Evolutionary conservation across 2,329 filamentous ascomycete species (phyloP), one percentile per base, ranked within the genome.

Genomic region (Penicillium sp.): DNA sequence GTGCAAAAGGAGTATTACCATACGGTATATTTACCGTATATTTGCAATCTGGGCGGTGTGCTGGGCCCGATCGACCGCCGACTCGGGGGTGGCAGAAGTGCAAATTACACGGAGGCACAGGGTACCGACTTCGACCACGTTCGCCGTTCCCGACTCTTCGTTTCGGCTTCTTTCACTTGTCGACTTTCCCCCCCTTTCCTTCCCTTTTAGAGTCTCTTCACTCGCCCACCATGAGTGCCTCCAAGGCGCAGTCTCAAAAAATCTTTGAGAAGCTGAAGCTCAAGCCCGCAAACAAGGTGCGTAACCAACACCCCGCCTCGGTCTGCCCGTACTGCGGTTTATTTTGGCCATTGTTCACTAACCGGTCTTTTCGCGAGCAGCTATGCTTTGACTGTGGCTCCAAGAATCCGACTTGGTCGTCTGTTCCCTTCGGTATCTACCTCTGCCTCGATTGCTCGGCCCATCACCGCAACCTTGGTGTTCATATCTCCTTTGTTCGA

Each of bases 351-450:
- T 56, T 51, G 58, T 64, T 60, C 60, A 43, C 59, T 63, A 54
- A 66, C 60, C 31, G 20, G 63, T 47, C 66, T 39, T 57, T 65
- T 71, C 45, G 57, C 51, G 42, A 59, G 54, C 71, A 96, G 93
- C 87, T 96, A 82, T 99, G 95, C 85, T 99, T 99, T 80, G 95
- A 99, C 81, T 99, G 95, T 79, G 89, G 91, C 75, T 90, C 92
- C 72, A 98, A 98, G 81, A 97, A 97, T 75, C 95, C 95, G 63
- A 98, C 95, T 60, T 99, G 95, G 95, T 96, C 93, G 7, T 98
- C 94, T 6, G 93, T 97, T 35, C 93, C 94, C 11, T 92, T 99
- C 66, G 95, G 91, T 73, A 98, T 99, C 76, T 99, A 98, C 77
- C 87, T 99, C 22, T 99, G 95, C 75, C 89, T 99, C 71, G 95